phyloP scores from a whole-genome alignment of 805 yeast genomes.

The Schwanniomyces polymorphus region DNA sequence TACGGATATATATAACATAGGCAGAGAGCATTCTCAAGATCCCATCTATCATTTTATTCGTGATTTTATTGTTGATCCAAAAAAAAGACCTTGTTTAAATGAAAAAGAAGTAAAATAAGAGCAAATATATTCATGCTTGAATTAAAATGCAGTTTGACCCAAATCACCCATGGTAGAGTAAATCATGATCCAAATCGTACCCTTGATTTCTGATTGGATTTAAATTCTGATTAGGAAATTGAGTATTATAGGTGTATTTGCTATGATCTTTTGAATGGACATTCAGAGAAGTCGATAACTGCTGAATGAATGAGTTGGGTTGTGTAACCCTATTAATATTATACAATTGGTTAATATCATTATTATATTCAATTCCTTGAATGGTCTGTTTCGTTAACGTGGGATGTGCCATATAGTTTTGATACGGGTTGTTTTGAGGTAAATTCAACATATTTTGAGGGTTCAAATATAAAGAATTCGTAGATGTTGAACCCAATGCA shows the following conservation, averaged over 20 bases:
- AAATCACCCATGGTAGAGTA: not conserved
- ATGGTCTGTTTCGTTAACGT: not conserved
- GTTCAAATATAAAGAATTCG: not conserved
- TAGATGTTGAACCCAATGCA: constrained; percentile 1
- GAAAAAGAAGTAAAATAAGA: not conserved
- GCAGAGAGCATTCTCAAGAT: too few relatives aligned
- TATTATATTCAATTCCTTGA: not conserved
- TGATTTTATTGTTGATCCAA: too few relatives aligned
- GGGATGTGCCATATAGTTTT: not conserved
- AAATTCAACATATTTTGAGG: not conserved
- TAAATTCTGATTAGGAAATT: not conserved
- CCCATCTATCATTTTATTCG: too few relatives aligned
- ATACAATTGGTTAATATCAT: not conserved
- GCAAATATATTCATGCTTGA: not conserved
- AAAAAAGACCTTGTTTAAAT: not conserved
- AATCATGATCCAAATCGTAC: not conserved
- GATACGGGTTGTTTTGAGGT: not conserved
- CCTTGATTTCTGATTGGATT: not conserved
- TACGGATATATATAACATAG: too few relatives aligned
- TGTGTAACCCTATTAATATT: not conserved
- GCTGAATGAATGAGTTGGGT: not conserved
- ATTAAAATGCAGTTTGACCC: not conserved
- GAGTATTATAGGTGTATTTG: not conserved
- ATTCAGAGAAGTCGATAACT: not conserved
- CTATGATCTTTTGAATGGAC: not conserved